Conservation (phyloP, 2,329 filamentous ascomycete species). For the Cladorrhinum sp. region DNA sequence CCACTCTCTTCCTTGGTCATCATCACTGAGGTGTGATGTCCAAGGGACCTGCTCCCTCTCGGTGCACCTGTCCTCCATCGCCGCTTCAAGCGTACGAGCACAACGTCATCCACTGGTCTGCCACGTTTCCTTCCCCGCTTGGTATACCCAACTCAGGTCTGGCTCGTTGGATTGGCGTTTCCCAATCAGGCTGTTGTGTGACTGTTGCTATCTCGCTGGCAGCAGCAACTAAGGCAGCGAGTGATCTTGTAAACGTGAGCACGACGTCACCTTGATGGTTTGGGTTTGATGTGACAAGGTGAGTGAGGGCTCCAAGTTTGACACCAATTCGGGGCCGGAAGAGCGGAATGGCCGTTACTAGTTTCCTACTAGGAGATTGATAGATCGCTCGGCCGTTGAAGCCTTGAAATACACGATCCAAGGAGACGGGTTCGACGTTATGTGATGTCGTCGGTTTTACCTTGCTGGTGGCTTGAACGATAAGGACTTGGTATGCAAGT, state of each 20-base stretch:
- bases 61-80: too few relatives aligned
- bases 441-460: not conserved
- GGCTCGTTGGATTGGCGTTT: not conserved
- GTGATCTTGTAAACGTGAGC: not conserved
- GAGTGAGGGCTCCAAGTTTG: not conserved
- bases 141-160: not conserved
- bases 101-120: conserved; percentile 1
- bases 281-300: not conserved
- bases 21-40: not conserved
- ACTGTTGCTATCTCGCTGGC: not conserved
- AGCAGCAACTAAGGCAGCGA: too few relatives aligned
- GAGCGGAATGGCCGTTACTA: not conserved
- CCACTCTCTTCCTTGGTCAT: not conserved
- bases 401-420: too few relatives aligned
- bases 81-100: too few relatives aligned
- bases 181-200: not conserved
- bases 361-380: too few relatives aligned
- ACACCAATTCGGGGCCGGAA: not conserved
- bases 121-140: not conserved
- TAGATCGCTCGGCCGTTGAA: too few relatives aligned
- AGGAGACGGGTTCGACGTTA: not conserved
- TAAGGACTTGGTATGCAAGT: too few relatives aligned
- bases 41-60: too few relatives aligned
- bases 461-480: not conserved
- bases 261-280: not conserved